Evolutionary conservation across 352 stramenopile species (phyloP).

Genomic region (Vaucheria bursata): DNA sequence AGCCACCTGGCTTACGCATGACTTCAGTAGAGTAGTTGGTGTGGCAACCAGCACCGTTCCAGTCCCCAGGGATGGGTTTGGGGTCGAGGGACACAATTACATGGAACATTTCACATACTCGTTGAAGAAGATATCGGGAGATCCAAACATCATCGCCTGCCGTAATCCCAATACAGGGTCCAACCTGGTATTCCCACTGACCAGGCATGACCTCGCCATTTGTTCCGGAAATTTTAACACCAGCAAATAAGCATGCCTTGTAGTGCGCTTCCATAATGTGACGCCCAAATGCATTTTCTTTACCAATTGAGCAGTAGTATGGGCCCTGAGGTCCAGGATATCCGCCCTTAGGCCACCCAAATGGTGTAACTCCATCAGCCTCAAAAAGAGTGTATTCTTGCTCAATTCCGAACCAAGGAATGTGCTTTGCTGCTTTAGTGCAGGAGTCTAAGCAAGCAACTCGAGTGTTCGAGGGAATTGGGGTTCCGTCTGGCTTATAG

Average conservation of each 20-base stretch:
- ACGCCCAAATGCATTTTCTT: constrained; percentile 88
- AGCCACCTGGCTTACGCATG: constrained; percentile 81
- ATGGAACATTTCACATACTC: constrained; percentile 92
- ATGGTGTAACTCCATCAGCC: constrained; percentile 61
- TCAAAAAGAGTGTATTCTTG: constrained; percentile 86
- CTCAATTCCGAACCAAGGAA: constrained; percentile 90
- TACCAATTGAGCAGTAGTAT: constrained; percentile 84
- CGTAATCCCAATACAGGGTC: constrained; percentile 88
- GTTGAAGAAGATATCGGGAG: constrained; percentile 88
- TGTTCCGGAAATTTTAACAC: constrained; percentile 87
- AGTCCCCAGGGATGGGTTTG: constrained; percentile 94
- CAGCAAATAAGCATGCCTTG: constrained; percentile 81
- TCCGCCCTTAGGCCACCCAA: constrained; percentile 77
- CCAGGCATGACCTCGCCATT: constrained; percentile 94
- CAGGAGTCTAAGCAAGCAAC: constrained; percentile 52
- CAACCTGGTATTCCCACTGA: constrained; percentile 84
- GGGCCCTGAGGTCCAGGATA: constrained; percentile 75
- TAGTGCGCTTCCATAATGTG: constrained; percentile 88
- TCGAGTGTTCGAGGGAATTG: constrained; percentile 46
- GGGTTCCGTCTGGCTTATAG: constrained; percentile 72
- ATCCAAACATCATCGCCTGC: constrained; percentile 92
- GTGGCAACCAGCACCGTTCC: constrained; percentile 89
- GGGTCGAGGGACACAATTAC: constrained; percentile 92
- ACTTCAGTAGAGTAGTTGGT: constrained; percentile 92
- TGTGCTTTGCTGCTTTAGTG: constrained; percentile 53